Evolutionary conservation across 164 flowering plant genomes (phyloP).

Genomic region (Chimonanthus praecox): DNA sequence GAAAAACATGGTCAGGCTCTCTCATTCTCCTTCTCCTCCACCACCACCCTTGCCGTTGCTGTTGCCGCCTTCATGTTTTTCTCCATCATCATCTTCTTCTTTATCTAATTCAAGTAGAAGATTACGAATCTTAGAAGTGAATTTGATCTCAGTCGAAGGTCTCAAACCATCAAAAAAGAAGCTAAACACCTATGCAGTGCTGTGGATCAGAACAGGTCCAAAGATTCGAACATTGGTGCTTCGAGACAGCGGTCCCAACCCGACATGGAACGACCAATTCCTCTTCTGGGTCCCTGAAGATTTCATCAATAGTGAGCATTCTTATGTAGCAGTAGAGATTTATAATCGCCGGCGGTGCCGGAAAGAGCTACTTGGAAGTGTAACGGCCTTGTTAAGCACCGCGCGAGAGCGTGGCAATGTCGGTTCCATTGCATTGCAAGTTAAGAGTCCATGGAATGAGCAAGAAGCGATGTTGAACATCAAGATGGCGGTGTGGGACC

Average conservation of each 20-base stretch:
- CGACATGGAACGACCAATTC: too few species aligned
- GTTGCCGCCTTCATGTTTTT: not conserved
- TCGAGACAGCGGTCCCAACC: too few species aligned
- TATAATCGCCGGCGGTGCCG: conserved; percentile 28
- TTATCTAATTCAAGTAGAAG: not conserved
- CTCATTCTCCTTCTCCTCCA: not conserved
- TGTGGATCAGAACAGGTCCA: too few species aligned
- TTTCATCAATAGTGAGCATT: too few species aligned
- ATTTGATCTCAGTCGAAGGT: conserved; percentile 77
- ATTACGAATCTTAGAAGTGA: conserved; percentile 47
- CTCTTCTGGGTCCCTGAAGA: too few species aligned
- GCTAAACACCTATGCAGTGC: conserved; percentile 16
- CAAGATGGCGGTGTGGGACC: not conserved
- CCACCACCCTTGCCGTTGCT: not conserved
- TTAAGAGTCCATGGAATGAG: too few species aligned
- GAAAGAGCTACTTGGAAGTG: too few species aligned
- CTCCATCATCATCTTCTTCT: not conserved
- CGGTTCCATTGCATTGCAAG: too few species aligned
- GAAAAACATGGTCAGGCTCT: not conserved
- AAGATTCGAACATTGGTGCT: too few species aligned
- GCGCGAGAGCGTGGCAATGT: too few species aligned
- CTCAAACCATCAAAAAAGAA: conserved; percentile 38
- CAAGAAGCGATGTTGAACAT: not conserved
- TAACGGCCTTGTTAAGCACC: too few species aligned
- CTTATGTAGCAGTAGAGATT: conserved; percentile 45